Evolutionary conservation across 2,329 filamentous ascomycete genomes (phyloP).

Genomic region (Epichloe brachyelytri): DNA sequence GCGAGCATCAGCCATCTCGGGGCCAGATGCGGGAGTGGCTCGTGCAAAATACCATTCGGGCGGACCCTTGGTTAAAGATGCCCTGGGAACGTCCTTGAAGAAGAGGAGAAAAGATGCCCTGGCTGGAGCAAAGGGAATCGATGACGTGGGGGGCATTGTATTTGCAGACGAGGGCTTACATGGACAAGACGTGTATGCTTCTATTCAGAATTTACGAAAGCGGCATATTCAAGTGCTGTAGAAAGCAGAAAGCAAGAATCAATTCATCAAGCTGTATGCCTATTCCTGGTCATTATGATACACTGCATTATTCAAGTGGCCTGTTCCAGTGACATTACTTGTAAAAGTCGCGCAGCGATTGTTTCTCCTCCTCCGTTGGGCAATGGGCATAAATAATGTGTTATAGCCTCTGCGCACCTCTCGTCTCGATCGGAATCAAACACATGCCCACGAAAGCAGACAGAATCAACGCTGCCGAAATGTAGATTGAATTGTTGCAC

Average conservation of each 20-base stretch:
- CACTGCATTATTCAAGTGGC: too few species aligned
- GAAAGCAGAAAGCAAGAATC: too few species aligned
- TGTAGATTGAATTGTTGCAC: conserved; percentile 42
- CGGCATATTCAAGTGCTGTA: too few species aligned
- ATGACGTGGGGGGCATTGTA: conserved; percentile 11
- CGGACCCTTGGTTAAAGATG: conserved; percentile 71
- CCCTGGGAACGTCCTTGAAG: conserved; percentile 55
- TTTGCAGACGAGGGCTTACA: background rate
- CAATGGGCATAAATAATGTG: background rate
- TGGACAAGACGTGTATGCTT: background rate
- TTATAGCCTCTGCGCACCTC: conserved; percentile 44
- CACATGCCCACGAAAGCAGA: conserved; percentile 47
- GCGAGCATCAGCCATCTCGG: conserved; percentile 45
- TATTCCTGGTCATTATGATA: too few species aligned
- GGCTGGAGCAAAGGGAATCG: conserved; percentile 41
- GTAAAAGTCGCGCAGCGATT: too few species aligned
- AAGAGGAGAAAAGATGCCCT: conserved; percentile 50
- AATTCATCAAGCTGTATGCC: too few species aligned
- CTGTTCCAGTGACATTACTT: too few species aligned
- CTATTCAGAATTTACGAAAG: too few species aligned
- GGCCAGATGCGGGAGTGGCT: conserved; percentile 74
- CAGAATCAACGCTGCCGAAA: conserved; percentile 43
- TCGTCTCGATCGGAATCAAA: conserved; percentile 49
- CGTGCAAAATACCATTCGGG: conserved; percentile 71
- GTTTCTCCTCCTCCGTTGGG: too few species aligned